Base-by-base conservation (phyloP, 2,329 filamentous ascomycete genomes). In the Akanthomyces dipterigenus region DNA sequence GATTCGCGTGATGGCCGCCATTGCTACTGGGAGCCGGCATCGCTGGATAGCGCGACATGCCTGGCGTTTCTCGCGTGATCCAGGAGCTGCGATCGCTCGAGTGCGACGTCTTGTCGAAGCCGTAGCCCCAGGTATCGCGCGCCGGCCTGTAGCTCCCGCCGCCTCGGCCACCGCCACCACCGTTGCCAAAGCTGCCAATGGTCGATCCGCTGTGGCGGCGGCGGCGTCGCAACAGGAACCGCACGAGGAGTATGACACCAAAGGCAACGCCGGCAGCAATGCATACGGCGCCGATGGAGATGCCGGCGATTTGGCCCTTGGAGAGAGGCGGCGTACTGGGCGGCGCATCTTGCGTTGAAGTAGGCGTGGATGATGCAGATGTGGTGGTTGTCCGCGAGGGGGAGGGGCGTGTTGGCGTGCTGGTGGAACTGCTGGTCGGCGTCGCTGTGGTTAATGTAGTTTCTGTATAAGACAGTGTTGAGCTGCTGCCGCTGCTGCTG, bases 291-390 rank as follows among this genome's bases (percentile, higher is more conserved):
- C 83, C 86, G 4, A 85, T 75, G 1, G 80, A 75, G 62, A 89
- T 85, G 7, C 85, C 86, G 20, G 78, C 79, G 51, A 88, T 78
- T 64, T 86, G 81, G 4, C 72, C 72, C 7, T 73, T 75, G 34
- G 64, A 73, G 16, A 76, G 70, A 8, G 61, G 40, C 11, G 14
- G 34, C 36, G 16, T 67, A 58, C 16, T 56, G 42, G 22, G 48
- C 45, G 50, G 61, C 45, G 24, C 61, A 45, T 63, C 54, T 54
- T 20, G 58, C 56, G 60, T 31, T 8, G 64, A 62, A 7, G 46
- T 42, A 22, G 62, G 58, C 5, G 69, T 34, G 11, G 31, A 34
- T 34, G 31, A 7, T 5, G 31, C 62, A 2, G 64, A 62, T 28
- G 62, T 53, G 12, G 64, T 42, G 11, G 36, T 22, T 16, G 46